phyloP scores from a whole-genome alignment of 2,329 filamentous ascomycete species.

The Colletotrichum abscissum region DNA sequence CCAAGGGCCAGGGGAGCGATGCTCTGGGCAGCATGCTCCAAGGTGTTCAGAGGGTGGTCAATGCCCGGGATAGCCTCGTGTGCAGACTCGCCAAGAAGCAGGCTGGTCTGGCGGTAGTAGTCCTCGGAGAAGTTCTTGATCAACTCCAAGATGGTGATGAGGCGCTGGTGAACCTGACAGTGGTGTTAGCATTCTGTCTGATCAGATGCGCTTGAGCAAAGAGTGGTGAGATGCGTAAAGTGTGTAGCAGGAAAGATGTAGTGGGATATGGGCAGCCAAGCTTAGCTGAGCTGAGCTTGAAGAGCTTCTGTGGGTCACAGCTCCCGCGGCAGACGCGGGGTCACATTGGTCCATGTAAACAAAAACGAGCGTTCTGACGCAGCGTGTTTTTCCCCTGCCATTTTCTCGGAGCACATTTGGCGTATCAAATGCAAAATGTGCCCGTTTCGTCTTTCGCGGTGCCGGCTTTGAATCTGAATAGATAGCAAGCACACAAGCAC shows the following conservation, averaged over 20 bases:
- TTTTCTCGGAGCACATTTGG: not conserved
- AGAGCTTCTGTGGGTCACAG: conserved; percentile 21
- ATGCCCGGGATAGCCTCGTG: conserved; percentile 54
- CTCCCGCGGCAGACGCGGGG: conserved; percentile 39
- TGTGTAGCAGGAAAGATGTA: conserved; percentile 8
- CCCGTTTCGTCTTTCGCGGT: not conserved
- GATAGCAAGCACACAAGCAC: not conserved
- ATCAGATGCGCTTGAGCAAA: not conserved
- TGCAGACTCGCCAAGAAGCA: conserved; percentile 76
- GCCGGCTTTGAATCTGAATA: not conserved
- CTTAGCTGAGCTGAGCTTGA: not conserved
- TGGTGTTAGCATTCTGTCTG: conserved; percentile 48
- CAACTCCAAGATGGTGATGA: conserved; percentile 82
- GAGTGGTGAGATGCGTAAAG: not conserved
- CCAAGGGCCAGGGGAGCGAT: conserved; percentile 48
- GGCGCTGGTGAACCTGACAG: conserved; percentile 77
- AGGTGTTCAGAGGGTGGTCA: conserved; percentile 59
- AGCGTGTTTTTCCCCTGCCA: not conserved
- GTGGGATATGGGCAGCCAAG: not conserved
- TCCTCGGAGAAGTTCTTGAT: conserved; percentile 84
- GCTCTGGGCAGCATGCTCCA: conserved; percentile 62
- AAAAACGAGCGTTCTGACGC: not conserved
- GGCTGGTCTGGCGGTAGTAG: conserved; percentile 89
- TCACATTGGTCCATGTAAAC: conserved; percentile 11
- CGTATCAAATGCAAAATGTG: not conserved